Conservation (phyloP, 768 basidiomycete genomes). For the Trametes punicea region DNA sequence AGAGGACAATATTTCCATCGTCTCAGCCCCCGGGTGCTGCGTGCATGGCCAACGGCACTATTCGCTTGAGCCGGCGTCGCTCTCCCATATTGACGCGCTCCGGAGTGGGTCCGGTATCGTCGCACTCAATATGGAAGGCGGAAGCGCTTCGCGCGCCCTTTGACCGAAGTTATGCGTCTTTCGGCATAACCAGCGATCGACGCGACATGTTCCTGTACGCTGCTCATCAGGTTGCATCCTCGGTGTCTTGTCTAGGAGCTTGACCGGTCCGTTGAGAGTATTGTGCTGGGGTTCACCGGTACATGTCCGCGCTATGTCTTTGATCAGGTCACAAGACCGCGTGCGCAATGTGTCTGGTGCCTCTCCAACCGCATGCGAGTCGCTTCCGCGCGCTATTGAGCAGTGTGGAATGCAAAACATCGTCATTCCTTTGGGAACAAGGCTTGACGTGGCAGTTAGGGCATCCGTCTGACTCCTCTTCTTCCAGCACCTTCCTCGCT, state of each 20-base stretch:
- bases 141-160: background rate
- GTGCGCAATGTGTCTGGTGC: background rate
- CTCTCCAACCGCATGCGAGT: background rate
- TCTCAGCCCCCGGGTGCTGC: background rate
- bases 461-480: background rate
- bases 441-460: background rate
- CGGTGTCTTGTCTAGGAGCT: background rate
- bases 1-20: background rate
- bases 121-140: conserved; percentile 13
- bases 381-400: background rate
- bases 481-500: conserved; percentile 84
- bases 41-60: background rate
- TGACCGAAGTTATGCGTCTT: conserved; percentile 10
- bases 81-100: conserved; percentile 4
- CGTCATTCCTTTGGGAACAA: background rate
- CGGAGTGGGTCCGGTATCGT: conserved; percentile 14
- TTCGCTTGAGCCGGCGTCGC: background rate
- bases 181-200: conserved; percentile 14
- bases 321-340: conserved; percentile 4
- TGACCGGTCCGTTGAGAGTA: background rate
- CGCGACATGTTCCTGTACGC: conserved; percentile 5
- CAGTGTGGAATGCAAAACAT: background rate
- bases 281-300: background rate
- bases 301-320: background rate
- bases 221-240: conserved; percentile 7